A percentile compares a stretch with the other conserved stretches of the same genome.
Evolutionary conservation across 2,329 filamentous ascomycete genomes (phyloP).

Genomic region (Pseudofabraea citricarpa): DNA sequence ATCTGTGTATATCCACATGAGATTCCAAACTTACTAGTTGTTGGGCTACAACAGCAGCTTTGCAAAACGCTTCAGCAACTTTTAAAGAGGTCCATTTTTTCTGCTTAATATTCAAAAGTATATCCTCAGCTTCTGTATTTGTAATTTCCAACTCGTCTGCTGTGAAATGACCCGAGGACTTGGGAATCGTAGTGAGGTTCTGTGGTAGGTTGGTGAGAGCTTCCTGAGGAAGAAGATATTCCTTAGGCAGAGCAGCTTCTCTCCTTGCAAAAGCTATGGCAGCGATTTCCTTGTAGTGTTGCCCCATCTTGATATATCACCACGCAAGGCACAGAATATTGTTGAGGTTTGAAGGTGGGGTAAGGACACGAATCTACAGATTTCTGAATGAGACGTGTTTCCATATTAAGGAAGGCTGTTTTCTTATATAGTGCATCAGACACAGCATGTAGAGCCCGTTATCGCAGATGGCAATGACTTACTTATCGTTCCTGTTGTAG

Average conservation of each 20-base stretch:
- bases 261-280: slow-evolving; percentile 30
- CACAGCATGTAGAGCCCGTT: no score
- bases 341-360: background rate
- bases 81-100: slow-evolving; percentile 44
- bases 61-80: slow-evolving; percentile 49
- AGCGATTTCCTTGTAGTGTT: slow-evolving; percentile 32
- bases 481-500: background rate
- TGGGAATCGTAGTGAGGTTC: slow-evolving; percentile 20
- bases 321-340: background rate
- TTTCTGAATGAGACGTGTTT: no score
- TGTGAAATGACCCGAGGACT: slow-evolving; percentile 23
- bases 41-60: slow-evolving; percentile 48
- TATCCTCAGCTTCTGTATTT: slow-evolving; percentile 27
- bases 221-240: slow-evolving; percentile 22
- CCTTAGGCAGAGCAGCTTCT: slow-evolving; percentile 25
- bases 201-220: slow-evolving; percentile 16
- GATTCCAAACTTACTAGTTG: slow-evolving; percentile 38
- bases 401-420: no score
- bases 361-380: background rate
- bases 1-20: no score
- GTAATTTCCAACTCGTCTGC: slow-evolving; percentile 47
- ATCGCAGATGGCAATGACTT: slow-evolving; percentile 5
- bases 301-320: slow-evolving; percentile 18
- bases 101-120: slow-evolving; percentile 28
- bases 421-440: no score